Percentiles rank a stretch among this genome's conserved stretches.
Conservation (phyloP, 2,329 filamentous ascomycete genomes). For the Graphilbum sp. region DNA sequence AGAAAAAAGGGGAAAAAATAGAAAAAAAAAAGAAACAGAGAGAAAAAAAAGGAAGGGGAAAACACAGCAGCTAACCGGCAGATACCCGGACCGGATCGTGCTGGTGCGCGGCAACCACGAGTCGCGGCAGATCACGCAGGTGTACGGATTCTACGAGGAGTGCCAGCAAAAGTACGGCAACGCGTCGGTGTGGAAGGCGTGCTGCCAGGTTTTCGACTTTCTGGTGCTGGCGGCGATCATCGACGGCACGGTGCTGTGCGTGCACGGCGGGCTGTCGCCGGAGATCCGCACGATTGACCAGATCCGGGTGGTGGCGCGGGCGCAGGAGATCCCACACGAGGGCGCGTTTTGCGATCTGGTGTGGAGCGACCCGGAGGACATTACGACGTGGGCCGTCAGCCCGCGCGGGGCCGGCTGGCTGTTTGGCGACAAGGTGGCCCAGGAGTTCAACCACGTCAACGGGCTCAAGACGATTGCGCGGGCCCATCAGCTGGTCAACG, state of each 20-base stretch:
- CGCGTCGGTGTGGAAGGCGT: constrained; percentile 98
- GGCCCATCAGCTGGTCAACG: constrained; percentile 96
- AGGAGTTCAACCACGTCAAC: constrained; percentile 95
- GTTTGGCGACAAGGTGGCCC: constrained; percentile 93
- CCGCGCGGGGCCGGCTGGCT: constrained; percentile 94
- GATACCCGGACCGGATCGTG: constrained; percentile 89
- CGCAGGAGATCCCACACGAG: constrained; percentile 95
- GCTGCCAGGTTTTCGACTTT: constrained; percentile 98
- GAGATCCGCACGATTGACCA: constrained; percentile 97
- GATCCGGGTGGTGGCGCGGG: constrained; percentile 95
- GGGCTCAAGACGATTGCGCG: constrained; percentile 88
- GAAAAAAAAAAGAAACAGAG: no score
- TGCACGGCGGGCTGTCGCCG: constrained; percentile 79
- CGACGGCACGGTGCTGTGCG: constrained; percentile 95
- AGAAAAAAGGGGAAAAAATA: no score
- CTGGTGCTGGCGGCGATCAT: constrained; percentile 93
- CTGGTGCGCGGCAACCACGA: constrained; percentile 97
- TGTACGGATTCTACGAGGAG: constrained; percentile 98
- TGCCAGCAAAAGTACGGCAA: constrained; percentile 98
- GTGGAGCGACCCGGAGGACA: constrained; percentile 95
- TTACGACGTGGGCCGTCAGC: constrained; percentile 90
- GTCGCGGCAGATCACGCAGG: constrained; percentile 92
- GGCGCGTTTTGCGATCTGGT: constrained; percentile 96
- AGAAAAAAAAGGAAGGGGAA: no score
- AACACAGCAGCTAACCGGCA: no score